Base-by-base conservation (phyloP, 495 filamentous ascomycete genomes). In the Daldinia childiae region DNA sequence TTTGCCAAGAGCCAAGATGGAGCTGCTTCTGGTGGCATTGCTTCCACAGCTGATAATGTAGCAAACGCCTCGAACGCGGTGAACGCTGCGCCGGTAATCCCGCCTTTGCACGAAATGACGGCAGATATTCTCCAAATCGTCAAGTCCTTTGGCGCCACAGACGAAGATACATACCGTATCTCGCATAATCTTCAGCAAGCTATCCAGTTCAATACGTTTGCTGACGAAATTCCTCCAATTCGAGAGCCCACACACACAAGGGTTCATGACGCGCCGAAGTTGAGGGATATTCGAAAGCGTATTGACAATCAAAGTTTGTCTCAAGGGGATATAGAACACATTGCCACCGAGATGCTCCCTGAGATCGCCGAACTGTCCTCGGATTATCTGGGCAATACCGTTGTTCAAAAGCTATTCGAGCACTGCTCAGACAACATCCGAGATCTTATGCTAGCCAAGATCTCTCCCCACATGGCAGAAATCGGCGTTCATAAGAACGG, bases 401-500 rank as follows among this genome's bases (percentile, higher is more conserved):
- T 99, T n/a, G 95, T 99, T 26, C 95, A 99, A 79, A 98, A 98
- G 80, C 82, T 99, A 56, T 99, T 98, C 75, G 95, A 98, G 76
- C 94, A 90, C 79, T 98, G 94, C 81, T 97, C 94, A 0, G 95
- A 98, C 74, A 80, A 87, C 14, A 89, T 93, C 52, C 94, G 96
- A 75, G 93, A 97, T 81, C 88, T 90, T 43, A 99, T 99, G 96
- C 86, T 99, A 36, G 77, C 81, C 8, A 89, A 96, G 74, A 95
- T 98, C 68, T 86, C 92, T 11, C 94, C 94, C 61, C 94, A 97
- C 78, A 87, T 98, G 74, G 93, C 93, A 17, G 94, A 98, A 79
- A 97, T 98, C 79, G 95, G 95, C 61, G 89, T 97, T 39, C 95
- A 99, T 85, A 99, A 99, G 85, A 99, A 99, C 73, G 95, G 95